Conservation (phyloP, 768 basidiomycete genomes). For the Pisolithus sp. region DNA sequence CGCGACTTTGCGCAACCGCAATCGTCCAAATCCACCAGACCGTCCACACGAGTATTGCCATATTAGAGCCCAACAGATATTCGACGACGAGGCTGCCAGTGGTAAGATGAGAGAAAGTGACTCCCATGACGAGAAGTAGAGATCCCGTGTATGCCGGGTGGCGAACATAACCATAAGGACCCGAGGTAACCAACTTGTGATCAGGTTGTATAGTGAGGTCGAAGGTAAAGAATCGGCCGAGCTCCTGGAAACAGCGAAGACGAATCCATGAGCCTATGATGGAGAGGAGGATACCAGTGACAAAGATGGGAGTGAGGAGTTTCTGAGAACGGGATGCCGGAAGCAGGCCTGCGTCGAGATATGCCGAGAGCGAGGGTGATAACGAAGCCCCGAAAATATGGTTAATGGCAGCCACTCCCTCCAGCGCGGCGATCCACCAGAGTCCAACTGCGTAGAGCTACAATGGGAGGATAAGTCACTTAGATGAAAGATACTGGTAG, state of each 20-base stretch:
- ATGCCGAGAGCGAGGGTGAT: constrained; percentile 30
- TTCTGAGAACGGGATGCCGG: constrained; percentile 22
- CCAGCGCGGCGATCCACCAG: constrained; percentile 45
- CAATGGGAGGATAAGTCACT: constrained; percentile 1
- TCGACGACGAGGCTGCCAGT: constrained; percentile 42
- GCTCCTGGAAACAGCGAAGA: constrained; percentile 46
- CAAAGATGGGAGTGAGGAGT: constrained; percentile 36
- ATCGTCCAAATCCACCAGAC: constrained; percentile 47
- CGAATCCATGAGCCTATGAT: constrained; percentile 43
- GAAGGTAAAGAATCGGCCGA: constrained; percentile 53
- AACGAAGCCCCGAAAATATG: constrained; percentile 22
- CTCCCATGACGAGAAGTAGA: constrained; percentile 40
- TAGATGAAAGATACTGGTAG: neutral
- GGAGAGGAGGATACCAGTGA: constrained; percentile 38
- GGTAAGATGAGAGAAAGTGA: constrained; percentile 41
- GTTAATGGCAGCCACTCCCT: constrained; percentile 39
- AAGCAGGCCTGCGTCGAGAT: constrained; percentile 29
- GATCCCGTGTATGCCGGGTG: constrained; percentile 57
- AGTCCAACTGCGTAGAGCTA: constrained; percentile 46
- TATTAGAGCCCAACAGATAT: constrained; percentile 27
- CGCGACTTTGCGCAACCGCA: constrained; percentile 41
- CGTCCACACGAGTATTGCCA: constrained; percentile 30
- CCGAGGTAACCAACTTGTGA: constrained; percentile 44
- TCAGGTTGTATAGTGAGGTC: constrained; percentile 49
- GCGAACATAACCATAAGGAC: constrained; percentile 47